Base-by-base conservation (phyloP, 106 monocot genomes). In the Hemerocallis citrina region DNA sequence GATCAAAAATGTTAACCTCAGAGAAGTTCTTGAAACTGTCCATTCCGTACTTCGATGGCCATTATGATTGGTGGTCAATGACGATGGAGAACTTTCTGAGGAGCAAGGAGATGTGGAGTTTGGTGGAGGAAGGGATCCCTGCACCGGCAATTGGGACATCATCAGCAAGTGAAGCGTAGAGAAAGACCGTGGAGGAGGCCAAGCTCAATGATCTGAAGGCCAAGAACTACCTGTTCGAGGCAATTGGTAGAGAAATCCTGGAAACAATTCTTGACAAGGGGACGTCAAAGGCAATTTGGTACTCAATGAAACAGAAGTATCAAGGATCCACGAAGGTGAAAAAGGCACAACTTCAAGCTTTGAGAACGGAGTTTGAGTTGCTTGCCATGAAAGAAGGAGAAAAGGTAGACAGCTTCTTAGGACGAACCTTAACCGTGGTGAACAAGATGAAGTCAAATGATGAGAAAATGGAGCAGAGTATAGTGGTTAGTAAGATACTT, bases 141-240 rank as follows among this genome's bases (percentile, higher is more conserved):
- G 17, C 47, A 48, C 13, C 47, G 4, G 47, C 47, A 48, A 48
- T 48, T 48, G 47, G 47, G 19, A 48, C 47, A 23, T 3, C 55
- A 30, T 17, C 55, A 55, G 55, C 55, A 19, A 30, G 55, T 49
- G 55, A 28, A 28, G 55, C 29, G 29, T 24, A 28, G 55, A 55
- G 29, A 23, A 55, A 55, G 21, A 2, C 55, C 4, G 21, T 34
- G 57, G 2, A 57, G 34, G 57, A 35, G 25, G 22, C 3, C 13
- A 57, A 57, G 57, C 34, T 57, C 5, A 57, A 35, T 29, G 57
- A 57, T 57, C 57, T 57, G 5, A 57, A 57, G 34, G 57, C 25
- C n/a, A 57, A 57, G 57, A 57, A 57, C n/a, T 57, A 25, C 19
- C 32, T 57, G 17, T 57, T 57, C 32, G 32, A 57, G 24, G 57